phyloP scores from a whole-genome alignment of 2,329 filamentous ascomycete species.

The Curvularia sp. region DNA sequence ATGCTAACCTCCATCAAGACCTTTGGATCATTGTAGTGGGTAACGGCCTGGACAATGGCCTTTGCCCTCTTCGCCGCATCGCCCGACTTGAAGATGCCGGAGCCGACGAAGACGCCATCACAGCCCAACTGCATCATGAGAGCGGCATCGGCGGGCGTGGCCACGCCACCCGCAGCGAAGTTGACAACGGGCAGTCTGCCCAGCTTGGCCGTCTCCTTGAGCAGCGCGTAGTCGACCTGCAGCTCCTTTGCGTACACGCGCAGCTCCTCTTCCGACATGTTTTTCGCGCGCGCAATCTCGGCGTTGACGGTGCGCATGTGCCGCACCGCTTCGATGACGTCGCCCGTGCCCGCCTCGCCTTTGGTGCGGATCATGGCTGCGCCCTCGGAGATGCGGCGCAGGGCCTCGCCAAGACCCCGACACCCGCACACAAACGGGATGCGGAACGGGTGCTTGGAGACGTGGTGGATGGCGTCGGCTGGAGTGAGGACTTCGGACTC shows the following conservation, averaged over 20 bases:
- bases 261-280: constrained; percentile 73
- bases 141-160: constrained; percentile 95
- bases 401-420: constrained; percentile 90
- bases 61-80: constrained; percentile 88
- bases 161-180: constrained; percentile 98
- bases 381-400: constrained; percentile 88
- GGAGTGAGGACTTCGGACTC: constrained; percentile 97
- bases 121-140: constrained; percentile 99
- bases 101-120: constrained; percentile 96
- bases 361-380: constrained; percentile 99
- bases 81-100: constrained; percentile 96
- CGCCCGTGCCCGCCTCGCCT: constrained; percentile 95
- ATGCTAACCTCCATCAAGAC: constrained; percentile 86
- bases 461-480: constrained; percentile 88
- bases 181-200: constrained; percentile 94
- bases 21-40: constrained; percentile 85
- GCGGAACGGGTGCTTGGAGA: constrained; percentile 83
- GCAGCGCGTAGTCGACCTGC: constrained; percentile 76
- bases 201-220: constrained; percentile 85
- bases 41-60: constrained; percentile 93
- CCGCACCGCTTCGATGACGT: constrained; percentile 94
- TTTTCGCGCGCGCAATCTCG: constrained; percentile 76
- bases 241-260: constrained; percentile 82
- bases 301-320: constrained; percentile 91
- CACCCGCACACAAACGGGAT: constrained; percentile 97